phyloP scores from a whole-genome alignment of 139 green algal species.

The Micractinium sp. region DNA sequence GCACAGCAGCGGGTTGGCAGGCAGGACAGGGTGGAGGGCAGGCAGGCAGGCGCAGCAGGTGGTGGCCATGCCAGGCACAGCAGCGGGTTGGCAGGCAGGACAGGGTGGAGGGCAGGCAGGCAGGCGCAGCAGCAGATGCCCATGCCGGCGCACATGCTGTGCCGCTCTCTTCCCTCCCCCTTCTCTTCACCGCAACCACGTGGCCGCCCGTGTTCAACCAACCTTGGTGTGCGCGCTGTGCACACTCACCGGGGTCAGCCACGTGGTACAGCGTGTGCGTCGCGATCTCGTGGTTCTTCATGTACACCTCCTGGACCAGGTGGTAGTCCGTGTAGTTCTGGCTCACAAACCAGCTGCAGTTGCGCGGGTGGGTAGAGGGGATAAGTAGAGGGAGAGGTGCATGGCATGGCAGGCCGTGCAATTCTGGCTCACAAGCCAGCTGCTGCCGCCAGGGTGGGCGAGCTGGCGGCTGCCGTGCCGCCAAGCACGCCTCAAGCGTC shows the following conservation, averaged over 20 bases:
- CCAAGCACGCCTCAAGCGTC: too few species aligned
- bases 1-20: not conserved
- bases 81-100: too few species aligned
- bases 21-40: not conserved
- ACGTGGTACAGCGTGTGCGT: constrained; percentile 39
- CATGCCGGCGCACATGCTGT: not conserved
- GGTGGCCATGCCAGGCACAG: not conserved
- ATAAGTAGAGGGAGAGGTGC: not conserved
- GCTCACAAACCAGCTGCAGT: constrained; percentile 39
- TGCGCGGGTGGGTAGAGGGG: not conserved
- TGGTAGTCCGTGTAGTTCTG: constrained; percentile 31
- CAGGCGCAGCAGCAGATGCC: not conserved
- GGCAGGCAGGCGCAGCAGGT: not conserved
- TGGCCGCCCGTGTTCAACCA: too few species aligned
- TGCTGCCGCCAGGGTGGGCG: too few species aligned
- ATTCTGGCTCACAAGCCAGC: not conserved
- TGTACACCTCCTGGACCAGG: constrained; percentile 39
- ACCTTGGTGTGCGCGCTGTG: too few species aligned
- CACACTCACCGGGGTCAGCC: constrained; percentile 12
- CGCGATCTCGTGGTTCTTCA: constrained; percentile 36
- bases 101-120: not conserved
- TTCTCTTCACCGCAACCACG: too few species aligned
- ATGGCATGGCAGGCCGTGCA: too few species aligned
- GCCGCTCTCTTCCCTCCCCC: too few species aligned
- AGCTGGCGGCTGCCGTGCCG: too few species aligned